phyloP scores from a whole-genome alignment of 768 basidiomycete genomes.

The Russula virescens region DNA sequence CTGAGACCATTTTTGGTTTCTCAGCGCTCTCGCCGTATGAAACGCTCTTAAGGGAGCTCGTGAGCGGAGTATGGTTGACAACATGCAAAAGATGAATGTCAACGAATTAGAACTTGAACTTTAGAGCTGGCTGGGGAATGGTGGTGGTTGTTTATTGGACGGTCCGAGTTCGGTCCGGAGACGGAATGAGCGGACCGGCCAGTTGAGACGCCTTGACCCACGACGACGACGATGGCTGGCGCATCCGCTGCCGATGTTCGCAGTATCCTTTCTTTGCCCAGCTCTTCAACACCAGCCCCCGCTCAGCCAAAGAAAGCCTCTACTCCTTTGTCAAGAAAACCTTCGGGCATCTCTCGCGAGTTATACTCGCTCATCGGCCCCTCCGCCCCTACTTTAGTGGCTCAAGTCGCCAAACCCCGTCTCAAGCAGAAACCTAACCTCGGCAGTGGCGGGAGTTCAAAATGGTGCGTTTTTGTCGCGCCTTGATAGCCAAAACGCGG shows the following conservation, averaged over 20 bases:
- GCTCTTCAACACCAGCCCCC: slow-evolving; percentile 38
- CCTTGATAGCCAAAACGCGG: neutral
- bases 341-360: slow-evolving; percentile 89
- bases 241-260: slow-evolving; percentile 77
- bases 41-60: slow-evolving; percentile 7
- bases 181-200: neutral
- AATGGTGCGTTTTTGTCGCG: slow-evolving; percentile 49
- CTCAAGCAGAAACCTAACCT: slow-evolving; percentile 84
- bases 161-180: slow-evolving; percentile 1
- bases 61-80: slow-evolving; percentile 9
- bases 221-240: slow-evolving; percentile 43
- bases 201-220: neutral
- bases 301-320: slow-evolving; percentile 43
- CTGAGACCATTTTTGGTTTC: slow-evolving; percentile 20
- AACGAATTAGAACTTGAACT: neutral
- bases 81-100: neutral
- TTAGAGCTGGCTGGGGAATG: no score
- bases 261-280: slow-evolving; percentile 64
- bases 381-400: slow-evolving; percentile 77
- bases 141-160: no score
- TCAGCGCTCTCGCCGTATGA: slow-evolving; percentile 9
- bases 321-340: slow-evolving; percentile 45
- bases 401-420: slow-evolving; percentile 73
- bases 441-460: slow-evolving; percentile 53
- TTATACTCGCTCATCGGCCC: slow-evolving; percentile 94